Percentiles rank a stretch among this genome's conserved stretches.
Evolutionary conservation across 345 rosid species (phyloP).

Genomic region (Arabis alpina): DNA sequence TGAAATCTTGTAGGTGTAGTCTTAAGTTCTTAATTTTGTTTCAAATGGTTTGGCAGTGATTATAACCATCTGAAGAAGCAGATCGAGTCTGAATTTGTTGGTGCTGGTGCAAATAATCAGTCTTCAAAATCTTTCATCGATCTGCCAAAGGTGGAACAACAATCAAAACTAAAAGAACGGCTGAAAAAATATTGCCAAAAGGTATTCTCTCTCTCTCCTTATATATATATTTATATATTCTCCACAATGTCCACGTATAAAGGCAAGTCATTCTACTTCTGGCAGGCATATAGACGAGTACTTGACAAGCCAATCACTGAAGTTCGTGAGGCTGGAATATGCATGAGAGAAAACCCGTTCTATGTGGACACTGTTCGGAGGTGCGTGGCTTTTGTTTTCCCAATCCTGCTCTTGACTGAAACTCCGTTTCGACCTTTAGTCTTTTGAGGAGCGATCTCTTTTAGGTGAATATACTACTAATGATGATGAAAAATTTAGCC

Average conservation of each 20-base stretch:
- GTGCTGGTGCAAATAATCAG: slow-evolving; percentile 60
- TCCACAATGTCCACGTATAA: slow-evolving; percentile 21
- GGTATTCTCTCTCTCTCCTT: slow-evolving; percentile 47
- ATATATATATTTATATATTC: slow-evolving; percentile 18
- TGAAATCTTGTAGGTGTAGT: slow-evolving; percentile 34
- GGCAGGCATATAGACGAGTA: slow-evolving; percentile 81
- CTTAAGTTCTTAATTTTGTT: slow-evolving; percentile 23
- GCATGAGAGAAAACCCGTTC: slow-evolving; percentile 98
- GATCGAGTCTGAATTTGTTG: slow-evolving; percentile 88
- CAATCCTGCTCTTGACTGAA: slow-evolving; percentile 9
- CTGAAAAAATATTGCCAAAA: slow-evolving; percentile 89
- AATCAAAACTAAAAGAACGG: slow-evolving; percentile 76
- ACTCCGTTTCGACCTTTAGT: slow-evolving; percentile 22
- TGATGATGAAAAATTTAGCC: slow-evolving; percentile 1
- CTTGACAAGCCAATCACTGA: slow-evolving; percentile 90
- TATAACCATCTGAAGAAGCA: slow-evolving; percentile 93
- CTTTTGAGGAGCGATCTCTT: slow-evolving; percentile 14
- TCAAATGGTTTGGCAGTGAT: slow-evolving; percentile 62
- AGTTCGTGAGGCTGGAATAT: slow-evolving; percentile 96
- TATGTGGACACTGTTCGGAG: slow-evolving; percentile 97
- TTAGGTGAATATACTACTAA: slow-evolving; percentile 13
- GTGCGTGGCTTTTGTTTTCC: slow-evolving; percentile 49
- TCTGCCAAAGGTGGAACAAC: slow-evolving; percentile 85
- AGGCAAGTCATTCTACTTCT: slow-evolving; percentile 36
- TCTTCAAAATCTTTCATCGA: slow-evolving; percentile 80